Conservation (phyloP, 352 stramenopile genomes). For the Phytophthora europaea region DNA sequence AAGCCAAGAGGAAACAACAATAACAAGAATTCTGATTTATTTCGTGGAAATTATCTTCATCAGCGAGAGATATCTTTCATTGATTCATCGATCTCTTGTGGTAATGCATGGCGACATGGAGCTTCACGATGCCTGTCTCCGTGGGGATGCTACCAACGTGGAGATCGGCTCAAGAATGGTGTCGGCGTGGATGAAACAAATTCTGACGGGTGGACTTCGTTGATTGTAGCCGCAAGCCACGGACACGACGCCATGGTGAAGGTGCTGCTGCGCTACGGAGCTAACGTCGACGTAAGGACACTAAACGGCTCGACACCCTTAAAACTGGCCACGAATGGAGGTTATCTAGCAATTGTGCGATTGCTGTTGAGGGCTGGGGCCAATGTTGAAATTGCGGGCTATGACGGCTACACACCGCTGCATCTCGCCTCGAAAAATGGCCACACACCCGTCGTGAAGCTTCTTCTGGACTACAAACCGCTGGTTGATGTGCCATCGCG, state of each 20-base stretch:
- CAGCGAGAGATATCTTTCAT: not conserved
- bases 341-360: not conserved
- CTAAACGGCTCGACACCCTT: not conserved
- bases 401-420: not conserved
- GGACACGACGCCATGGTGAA: not conserved
- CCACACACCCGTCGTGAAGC: not conserved
- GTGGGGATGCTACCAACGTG: not conserved
- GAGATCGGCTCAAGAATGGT: not conserved
- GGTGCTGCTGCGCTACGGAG: not conserved
- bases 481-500: not conserved
- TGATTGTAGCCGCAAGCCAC: not conserved
- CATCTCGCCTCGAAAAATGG: not conserved
- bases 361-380: not conserved
- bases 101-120: not conserved
- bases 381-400: not conserved
- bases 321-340: not conserved
- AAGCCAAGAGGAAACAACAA: no score
- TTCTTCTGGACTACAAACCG: not conserved
- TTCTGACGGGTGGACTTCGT: not conserved
- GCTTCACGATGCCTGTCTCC: not conserved
- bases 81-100: not conserved
- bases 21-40: no score
- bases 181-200: not conserved
- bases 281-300: not conserved
- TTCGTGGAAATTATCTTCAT: no score